phyloP scores from a whole-genome alignment of 2,329 filamentous ascomycete genomes.

The Keithomyces neogunnii region DNA sequence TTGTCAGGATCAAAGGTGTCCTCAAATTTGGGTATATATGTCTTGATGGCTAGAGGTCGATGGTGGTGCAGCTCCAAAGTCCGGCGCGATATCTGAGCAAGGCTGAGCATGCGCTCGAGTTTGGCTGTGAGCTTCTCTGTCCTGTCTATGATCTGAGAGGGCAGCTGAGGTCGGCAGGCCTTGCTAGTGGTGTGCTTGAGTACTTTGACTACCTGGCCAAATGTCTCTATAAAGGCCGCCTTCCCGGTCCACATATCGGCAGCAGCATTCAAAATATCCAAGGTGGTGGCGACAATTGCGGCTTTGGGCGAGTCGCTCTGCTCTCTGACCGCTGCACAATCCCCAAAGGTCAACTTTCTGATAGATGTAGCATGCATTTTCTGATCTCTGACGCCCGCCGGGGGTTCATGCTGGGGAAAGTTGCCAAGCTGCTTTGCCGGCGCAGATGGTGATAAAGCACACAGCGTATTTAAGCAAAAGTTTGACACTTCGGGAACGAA shows the following conservation, averaged over 20 bases:
- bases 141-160: conserved; percentile 31
- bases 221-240: conserved; percentile 70
- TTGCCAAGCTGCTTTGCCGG: conserved; percentile 36
- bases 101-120: conserved; percentile 45
- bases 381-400: conserved; percentile 41
- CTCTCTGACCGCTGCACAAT: conserved; percentile 34
- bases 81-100: conserved; percentile 59
- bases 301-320: conserved; percentile 35
- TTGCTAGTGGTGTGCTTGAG: conserved; percentile 54
- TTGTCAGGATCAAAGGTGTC: conserved; percentile 89
- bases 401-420: conserved; percentile 54
- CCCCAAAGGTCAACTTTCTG: conserved; percentile 50
- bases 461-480: conserved; percentile 69
- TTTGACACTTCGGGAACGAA: conserved; percentile 85
- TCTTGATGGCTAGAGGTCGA: conserved; percentile 78
- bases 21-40: conserved; percentile 88
- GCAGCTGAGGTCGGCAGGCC: conserved; percentile 41
- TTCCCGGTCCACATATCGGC: conserved; percentile 67
- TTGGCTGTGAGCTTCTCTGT: conserved; percentile 34
- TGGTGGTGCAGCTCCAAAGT: conserved; percentile 87
- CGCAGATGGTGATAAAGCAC: conserved; percentile 52
- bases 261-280: conserved; percentile 58
- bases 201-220: conserved; percentile 53
- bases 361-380: conserved; percentile 29
- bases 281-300: conserved; percentile 52